Evolutionary conservation across 176 grass and related monocot genomes (phyloP), one percentile per base, ranked within the genome.

Genomic region (Calamus simplicifolius): DNA sequence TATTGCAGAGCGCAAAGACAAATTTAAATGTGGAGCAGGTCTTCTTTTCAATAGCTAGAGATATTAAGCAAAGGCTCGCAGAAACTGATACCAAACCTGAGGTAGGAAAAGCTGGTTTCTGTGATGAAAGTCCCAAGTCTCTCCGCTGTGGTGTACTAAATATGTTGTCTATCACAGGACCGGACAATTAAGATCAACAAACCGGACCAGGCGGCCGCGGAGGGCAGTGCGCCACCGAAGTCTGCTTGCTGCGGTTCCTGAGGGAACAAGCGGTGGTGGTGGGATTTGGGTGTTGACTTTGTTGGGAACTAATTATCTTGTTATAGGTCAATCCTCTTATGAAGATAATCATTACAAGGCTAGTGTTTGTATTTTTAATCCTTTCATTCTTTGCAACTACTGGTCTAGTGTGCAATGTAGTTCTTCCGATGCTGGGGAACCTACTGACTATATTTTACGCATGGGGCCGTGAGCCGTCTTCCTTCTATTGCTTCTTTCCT

Each of bases 21-120:
- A 82, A 82, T 56, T 26, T 82, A 23, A 82, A 82, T 67, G 79
- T 82, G 18, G 73, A 82, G 73, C 79, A 82, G 54, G 79, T 82
- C 66, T 82, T 82, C 56, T 82, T 82, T 71, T 76, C 79, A 1
- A 76, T 82, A 67, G 79, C 67, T 50, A 76, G 73, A 61, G 79
- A 82, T 56, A 76, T 82, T 57, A 82, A 76, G 56, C 73, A 82
- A 61, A 82, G 79, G 38, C 73, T 82, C 17, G 30, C 68, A 4
- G 79, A 82, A 23, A 76, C 73, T 18, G 79, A 82, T 72, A 71
- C 73, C 25, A 82, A 82, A 21, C 68, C 73, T 29, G 79, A 76
- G 79, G 67, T 82, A 50, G 21, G 21, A 51, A 29, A 30, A 14
- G 10, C 23, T 56, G 6, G 19, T 56, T 56, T 23, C 18, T 23